Percentiles rank a stretch among this genome's conserved stretches.
phyloP scores from a whole-genome alignment of 2,329 filamentous ascomycete species.

The Ciborinia camelliae region DNA sequence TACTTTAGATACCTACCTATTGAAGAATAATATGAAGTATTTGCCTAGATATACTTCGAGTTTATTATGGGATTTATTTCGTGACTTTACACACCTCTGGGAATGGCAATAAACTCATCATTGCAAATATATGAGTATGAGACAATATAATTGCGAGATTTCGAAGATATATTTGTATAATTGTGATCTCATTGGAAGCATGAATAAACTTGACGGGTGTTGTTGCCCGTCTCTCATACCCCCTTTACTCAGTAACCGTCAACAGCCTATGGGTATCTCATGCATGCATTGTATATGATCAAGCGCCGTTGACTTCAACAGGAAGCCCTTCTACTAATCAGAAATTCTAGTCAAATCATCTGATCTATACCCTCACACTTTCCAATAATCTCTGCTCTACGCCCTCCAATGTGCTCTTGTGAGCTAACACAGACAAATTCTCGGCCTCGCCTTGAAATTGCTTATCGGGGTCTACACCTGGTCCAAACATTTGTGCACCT shows the following conservation, averaged over 20 bases:
- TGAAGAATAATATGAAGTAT: too few species aligned
- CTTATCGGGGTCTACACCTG: constrained; percentile 93
- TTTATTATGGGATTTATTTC: too few species aligned
- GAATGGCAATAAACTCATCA: not conserved
- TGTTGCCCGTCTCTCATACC: not conserved
- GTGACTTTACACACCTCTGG: not conserved
- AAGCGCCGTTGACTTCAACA: constrained; percentile 6
- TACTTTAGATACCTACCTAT: too few species aligned
- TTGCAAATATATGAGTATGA: too few species aligned
- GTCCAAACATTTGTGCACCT: constrained; percentile 72
- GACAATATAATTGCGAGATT: not conserved
- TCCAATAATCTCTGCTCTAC: constrained; percentile 80
- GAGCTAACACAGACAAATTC: constrained; percentile 92
- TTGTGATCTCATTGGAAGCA: not conserved
- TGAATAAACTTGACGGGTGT: not conserved
- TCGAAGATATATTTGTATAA: not conserved
- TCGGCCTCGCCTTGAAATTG: constrained; percentile 89
- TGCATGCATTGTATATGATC: not conserved
- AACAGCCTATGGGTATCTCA: not conserved
- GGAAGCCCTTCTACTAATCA: constrained; percentile 1
- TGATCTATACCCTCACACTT: constrained; percentile 32
- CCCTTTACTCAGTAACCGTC: not conserved
- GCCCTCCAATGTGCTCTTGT: constrained; percentile 85
- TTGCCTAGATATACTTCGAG: too few species aligned
- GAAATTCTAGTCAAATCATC: not conserved